Evolutionary conservation across 2,329 filamentous ascomycete genomes (phyloP), one percentile per base, ranked within the genome.

Genomic region (Nothopassalora personata): DNA sequence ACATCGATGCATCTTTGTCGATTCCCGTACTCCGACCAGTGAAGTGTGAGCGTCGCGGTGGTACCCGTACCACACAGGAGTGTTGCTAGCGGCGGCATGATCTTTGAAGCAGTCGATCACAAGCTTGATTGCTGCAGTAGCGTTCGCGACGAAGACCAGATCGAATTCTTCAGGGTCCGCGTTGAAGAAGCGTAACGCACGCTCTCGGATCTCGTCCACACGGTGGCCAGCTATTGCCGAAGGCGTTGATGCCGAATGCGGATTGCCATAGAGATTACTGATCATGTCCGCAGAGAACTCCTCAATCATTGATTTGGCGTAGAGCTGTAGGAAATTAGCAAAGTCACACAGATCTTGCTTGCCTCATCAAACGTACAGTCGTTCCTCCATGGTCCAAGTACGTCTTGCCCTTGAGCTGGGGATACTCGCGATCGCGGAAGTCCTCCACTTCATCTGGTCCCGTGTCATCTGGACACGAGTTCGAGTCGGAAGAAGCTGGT

Each of bases 231-330:
- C 81, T 19, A 82, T 73, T 57, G 80, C 81, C 13, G 84, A 85
- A 0, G 84, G 83, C 15, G 79, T 75, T 39, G 84, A 85, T 63
- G 83, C 79, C 1, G 86, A 88, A 69, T 89, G 86, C 1, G 86
- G 86, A 65, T 89, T 89, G 10, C 85, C 85, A 66, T 86, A 86
- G n/a, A 88, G 76, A 60, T 80, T 81, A 34, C 74, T 68, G 45
- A 80, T 74, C 71, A 88, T 79, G 64, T 84, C 80, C 18, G 66
- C 69, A 5, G 81, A 78, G 70, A 87, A 86, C 27, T 75, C 74
- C 49, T 80, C 76, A 45, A 87, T 75, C 36, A 85, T 76, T 28
- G 84, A 84, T 62, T 77, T 81, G 48, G 84, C 80, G 65, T 84
- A 85, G 45, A 85, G 78, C 70, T 73, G 58, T 27, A 19, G 27